phyloP scores from a whole-genome alignment of 2,329 filamentous ascomycete species.

The Sordariomycetes sp. region DNA sequence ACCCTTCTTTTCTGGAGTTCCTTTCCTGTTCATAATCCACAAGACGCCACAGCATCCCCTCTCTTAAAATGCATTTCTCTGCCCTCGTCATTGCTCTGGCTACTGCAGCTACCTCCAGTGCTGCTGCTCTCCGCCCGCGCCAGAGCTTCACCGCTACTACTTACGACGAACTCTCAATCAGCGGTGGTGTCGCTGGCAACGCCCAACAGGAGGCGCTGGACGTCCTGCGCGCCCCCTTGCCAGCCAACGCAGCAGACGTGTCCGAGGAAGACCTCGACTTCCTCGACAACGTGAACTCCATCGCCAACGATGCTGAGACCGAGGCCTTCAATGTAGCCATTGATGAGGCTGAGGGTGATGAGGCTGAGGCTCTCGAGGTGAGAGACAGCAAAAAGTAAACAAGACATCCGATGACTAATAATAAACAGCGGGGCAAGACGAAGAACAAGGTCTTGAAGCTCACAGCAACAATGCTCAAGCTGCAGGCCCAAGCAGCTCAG shows the following conservation, averaged over 20 bases:
- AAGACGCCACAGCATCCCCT: no score
- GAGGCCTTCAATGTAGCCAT: slow-evolving; percentile 46
- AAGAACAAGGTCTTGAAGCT: slow-evolving; percentile 54
- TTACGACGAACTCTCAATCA: slow-evolving; percentile 38
- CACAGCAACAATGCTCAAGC: slow-evolving; percentile 38
- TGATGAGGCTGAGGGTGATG: slow-evolving; percentile 32
- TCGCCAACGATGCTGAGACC: slow-evolving; percentile 43
- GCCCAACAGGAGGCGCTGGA: slow-evolving; percentile 32
- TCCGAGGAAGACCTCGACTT: slow-evolving; percentile 36
- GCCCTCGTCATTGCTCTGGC: background rate
- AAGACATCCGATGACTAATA: no score
- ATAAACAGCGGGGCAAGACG: slow-evolving; percentile 44
- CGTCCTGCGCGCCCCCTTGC: slow-evolving; percentile 20
- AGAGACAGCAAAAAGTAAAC: no score
- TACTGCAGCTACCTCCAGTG: background rate
- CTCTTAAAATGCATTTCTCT: background rate
- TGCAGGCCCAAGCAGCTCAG: slow-evolving; percentile 40
- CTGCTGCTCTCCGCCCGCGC: no score
- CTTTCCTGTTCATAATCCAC: no score
- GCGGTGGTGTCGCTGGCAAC: slow-evolving; percentile 32
- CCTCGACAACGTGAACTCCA: slow-evolving; percentile 39
- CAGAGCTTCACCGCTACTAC: slow-evolving; percentile 20
- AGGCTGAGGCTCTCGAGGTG: slow-evolving; percentile 37
- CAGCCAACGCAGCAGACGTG: slow-evolving; percentile 32
- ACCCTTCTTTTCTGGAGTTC: no score